Conservation (phyloP, 345 rosid genomes). For the Balakata baccata region DNA sequence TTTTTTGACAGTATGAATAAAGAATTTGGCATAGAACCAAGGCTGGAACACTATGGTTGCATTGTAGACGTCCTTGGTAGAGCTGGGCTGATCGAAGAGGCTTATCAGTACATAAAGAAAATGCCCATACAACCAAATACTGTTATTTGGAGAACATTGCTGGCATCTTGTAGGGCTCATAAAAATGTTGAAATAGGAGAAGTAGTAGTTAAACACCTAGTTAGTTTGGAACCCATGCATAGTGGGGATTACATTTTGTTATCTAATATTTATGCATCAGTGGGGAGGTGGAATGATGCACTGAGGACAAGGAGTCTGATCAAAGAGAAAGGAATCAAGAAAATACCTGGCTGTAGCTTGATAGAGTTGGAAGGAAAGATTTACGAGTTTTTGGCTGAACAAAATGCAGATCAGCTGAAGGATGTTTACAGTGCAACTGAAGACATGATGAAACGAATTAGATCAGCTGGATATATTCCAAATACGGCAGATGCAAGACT, state of each 20-base stretch:
- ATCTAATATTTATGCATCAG: constrained; percentile 38
- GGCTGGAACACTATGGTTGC: constrained; percentile 14
- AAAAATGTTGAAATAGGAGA: constrained; percentile 34
- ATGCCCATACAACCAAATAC: constrained; percentile 28
- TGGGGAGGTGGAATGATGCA: constrained; percentile 37
- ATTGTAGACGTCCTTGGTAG: constrained; percentile 12
- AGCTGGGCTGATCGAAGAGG: constrained; percentile 14
- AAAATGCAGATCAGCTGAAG: constrained; percentile 7
- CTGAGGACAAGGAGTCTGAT: constrained; percentile 32
- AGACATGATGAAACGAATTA: constrained; percentile 29
- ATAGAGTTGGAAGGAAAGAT: constrained; percentile 15
- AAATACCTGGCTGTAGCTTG: constrained; percentile 33
- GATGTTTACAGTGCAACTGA: constrained; percentile 25
- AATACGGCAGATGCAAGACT: constrained; percentile 29
- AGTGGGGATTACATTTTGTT: constrained; percentile 43
- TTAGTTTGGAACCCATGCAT: constrained; percentile 36
- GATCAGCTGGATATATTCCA: constrained; percentile 37
- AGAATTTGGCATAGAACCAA: constrained; percentile 12
- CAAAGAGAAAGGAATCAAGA: constrained; percentile 36
- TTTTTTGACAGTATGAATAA: constrained; percentile 29
- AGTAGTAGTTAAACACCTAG: constrained; percentile 27
- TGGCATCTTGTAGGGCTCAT: constrained; percentile 48
- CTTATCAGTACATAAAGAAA: constrained; percentile 9
- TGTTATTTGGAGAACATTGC: constrained; percentile 43
- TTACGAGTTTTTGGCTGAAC: constrained; percentile 14